Percentiles rank a stretch among this genome's conserved stretches.
These are phyloP conservation scores for Vaccinium myrtillus DNA, from an alignment of 148 eudicot genomes.

Conservation along the genomic window DNA sequence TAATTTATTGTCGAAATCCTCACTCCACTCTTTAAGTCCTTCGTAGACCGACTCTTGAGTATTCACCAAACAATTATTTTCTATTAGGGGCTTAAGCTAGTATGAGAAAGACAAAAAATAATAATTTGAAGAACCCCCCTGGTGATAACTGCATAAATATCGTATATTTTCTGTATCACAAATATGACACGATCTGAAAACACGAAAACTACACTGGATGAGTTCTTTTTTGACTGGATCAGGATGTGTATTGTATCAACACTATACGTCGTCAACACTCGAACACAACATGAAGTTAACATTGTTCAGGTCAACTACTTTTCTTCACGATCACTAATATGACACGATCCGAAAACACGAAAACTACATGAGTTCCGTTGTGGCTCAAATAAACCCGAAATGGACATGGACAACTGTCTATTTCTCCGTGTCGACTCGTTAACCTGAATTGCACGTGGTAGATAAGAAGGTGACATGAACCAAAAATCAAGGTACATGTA, in stretches of 20 bases:
- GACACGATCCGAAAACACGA: neutral
- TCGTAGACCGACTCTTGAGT: no score
- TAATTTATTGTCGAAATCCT: no score
- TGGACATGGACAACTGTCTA: neutral
- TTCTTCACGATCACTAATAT: neutral
- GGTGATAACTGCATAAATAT: neutral
- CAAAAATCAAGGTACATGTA: neutral
- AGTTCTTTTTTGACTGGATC: neutral
- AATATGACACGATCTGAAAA: neutral
- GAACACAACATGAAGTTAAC: neutral
- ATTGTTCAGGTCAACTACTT: neutral
- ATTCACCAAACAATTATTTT: no score
- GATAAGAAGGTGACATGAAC: neutral
- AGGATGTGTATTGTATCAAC: no score
- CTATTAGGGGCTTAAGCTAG: no score
- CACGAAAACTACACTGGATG: neutral
- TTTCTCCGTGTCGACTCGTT: neutral
- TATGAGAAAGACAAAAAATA: no score
- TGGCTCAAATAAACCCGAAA: neutral
- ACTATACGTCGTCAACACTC: neutral
- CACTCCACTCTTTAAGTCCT: no score
- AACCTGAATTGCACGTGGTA: neutral
- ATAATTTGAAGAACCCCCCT: no score
- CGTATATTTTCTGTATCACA: neutral
- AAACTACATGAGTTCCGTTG: neutral